Base-by-base conservation (phyloP, 352 stramenopile genomes). In the Phytopythium delawarense region DNA sequence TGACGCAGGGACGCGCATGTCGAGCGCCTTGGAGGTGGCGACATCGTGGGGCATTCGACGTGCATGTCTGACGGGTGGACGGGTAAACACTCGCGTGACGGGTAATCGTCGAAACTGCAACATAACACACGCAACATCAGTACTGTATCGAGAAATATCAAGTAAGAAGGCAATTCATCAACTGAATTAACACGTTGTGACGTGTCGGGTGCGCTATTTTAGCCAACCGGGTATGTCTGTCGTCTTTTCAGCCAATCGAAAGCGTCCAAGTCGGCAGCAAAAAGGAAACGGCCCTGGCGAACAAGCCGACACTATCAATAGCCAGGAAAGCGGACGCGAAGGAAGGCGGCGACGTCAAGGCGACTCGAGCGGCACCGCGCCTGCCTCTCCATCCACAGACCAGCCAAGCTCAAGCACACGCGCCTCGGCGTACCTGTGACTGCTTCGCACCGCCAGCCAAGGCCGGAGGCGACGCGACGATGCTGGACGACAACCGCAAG, bases 401-500 rank as follows among this genome's bases (percentile, higher is more conserved):
- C 48, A 28, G n/a, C 8, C 13, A 57, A 45, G 32, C 32, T 21
- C 7, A 25, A 44, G 51, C 18, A 2, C 50, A 39, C 11, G 50
- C 32, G 51, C n/a, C 20, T 18, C 3, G 32, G 18, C 30, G 30
- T 30, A 12, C 15, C 50, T 56, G 16, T 18, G 12, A 11, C 20
- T 5, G 3, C 8, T 1, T 18, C 5, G 18, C 28, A 7, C 23
- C 34, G 34, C 30, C 34, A 39, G 23, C 9, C 8, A 30, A 18
- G 20, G 5, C n/a, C 20, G 9, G 11, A 32, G 2, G 18, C 48
- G 48, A 25, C 39, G 34, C 23, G 25, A 60, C 28, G 51, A 91
- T 89, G 79, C 72, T 96, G 60, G 88, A 93, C 71, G 94, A 98
- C 77, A 98, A 98, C 78, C 92, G 92, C 67, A 98, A 98, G 80